Evolutionary conservation across 2,329 filamentous ascomycete genomes (phyloP), one percentile per base, ranked within the genome.

Genomic region (Fusarium humuli): DNA sequence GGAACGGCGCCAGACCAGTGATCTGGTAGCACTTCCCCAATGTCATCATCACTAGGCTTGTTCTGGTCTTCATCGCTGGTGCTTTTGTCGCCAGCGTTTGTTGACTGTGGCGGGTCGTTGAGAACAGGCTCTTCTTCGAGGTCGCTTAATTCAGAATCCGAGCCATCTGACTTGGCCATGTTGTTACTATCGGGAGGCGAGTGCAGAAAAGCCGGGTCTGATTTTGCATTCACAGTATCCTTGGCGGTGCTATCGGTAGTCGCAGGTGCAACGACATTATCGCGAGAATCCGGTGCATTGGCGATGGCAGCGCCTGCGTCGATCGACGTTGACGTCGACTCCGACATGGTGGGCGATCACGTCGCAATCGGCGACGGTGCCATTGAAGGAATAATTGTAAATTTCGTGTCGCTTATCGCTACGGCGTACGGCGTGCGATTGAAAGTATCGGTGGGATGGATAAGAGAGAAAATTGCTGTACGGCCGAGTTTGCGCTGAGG

Each of bases 1-100:
- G 96, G 95, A 37, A 99, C 92, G 67, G 90, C 92, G 67, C 94
- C 94, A 77, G 94, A 97, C 84, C 93, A 98, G 80, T 97, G 91
- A 77, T 94, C 93, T 2, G 95, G 95, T 48, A 90, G 84, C 57
- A 97, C 87, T 57, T 96, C 92, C 72, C 92, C 92, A 73, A 92
- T 90, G 73, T 94, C 91, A 48, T 88, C 87, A 58, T 50, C 44
- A 23, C 25, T 40, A 10, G 47, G 90, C 45, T 88, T 52, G 42
- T 61, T 55, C 29, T 41, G 55, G 27, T 45, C 55, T 34, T 86
- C 83, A 42, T 85, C 71, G 16, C 79, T 77, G 12, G 76, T 76
- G 40, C 75, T 71, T 45, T 78, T 59, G 18, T 73, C 71, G 48
- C 55, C 56, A 32, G 75, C 70, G 44, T 54, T 58, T 60, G 57